These are phyloP conservation scores for Cladophialophora exuberans DNA, from an alignment of 2,329 filamentous ascomycete genomes.

Conservation along the genomic window DNA sequence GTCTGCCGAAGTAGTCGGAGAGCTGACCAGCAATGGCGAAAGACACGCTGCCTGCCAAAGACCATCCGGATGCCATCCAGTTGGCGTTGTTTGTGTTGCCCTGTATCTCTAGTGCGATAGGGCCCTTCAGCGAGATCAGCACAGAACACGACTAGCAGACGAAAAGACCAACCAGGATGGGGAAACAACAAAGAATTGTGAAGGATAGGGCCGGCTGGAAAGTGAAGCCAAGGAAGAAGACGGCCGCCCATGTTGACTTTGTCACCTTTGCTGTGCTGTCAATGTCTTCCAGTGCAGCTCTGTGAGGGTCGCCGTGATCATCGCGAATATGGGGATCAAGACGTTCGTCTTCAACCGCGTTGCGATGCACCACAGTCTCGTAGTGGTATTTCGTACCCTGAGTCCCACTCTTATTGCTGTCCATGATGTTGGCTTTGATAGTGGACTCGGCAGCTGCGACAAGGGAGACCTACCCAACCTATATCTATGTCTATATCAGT, in stretches of 20 bases:
- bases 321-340: too few species aligned
- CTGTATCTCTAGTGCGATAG: constrained; percentile 6
- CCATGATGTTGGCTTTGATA: too few species aligned
- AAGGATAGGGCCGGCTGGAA: constrained; percentile 11
- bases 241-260: background rate
- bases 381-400: too few species aligned
- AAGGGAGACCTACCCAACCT: too few species aligned
- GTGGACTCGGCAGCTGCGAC: too few species aligned
- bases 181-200: background rate
- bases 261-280: constrained; percentile 1
- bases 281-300: constrained; percentile 4
- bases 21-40: constrained; percentile 10
- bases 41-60: constrained; percentile 8
- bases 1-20: constrained; percentile 12
- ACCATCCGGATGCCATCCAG: constrained; percentile 13
- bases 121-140: too few species aligned
- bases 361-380: too few species aligned
- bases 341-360: too few species aligned
- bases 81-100: background rate
- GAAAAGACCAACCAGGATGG: constrained; percentile 1
- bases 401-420: too few species aligned
- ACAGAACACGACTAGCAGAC: too few species aligned
- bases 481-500: too few species aligned
- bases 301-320: too few species aligned
- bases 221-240: constrained; percentile 15